These are phyloP conservation scores for Arthrinium phaeospermum DNA, from an alignment of 2,329 filamentous ascomycete species.

Conservation along the genomic window DNA sequence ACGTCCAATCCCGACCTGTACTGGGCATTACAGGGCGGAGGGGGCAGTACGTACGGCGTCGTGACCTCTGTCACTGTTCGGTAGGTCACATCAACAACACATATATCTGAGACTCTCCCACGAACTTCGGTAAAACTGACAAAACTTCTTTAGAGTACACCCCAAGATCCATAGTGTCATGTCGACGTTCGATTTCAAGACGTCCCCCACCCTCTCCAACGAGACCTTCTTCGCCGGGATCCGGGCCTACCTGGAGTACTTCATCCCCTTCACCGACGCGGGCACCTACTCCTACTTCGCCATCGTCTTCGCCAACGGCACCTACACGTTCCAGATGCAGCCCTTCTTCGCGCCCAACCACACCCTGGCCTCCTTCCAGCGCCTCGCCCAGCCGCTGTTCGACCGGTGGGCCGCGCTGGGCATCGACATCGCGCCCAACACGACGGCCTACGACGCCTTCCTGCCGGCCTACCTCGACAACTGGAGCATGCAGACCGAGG, in stretches of 20 bases:
- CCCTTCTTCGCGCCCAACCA: conserved; percentile 41
- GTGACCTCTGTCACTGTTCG: conserved; percentile 48
- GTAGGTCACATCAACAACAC: conserved; percentile 27
- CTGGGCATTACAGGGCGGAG: conserved; percentile 50
- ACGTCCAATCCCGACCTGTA: conserved; percentile 54
- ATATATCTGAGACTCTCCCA: neutral
- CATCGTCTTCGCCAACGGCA: conserved; percentile 28
- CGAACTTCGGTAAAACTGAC: neutral
- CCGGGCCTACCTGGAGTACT: conserved; percentile 37
- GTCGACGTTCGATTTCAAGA: conserved; percentile 33
- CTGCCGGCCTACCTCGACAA: conserved; percentile 44
- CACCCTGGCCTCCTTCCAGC: conserved; percentile 31
- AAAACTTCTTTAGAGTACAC: conserved; percentile 37
- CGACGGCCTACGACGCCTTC: conserved; percentile 42
- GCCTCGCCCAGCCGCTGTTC: conserved; percentile 40
- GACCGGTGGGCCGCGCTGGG: conserved; percentile 33
- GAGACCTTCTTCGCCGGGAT: conserved; percentile 40
- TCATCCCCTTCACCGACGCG: conserved; percentile 41
- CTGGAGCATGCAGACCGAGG: conserved; percentile 44
- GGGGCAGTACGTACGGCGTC: conserved; percentile 51
- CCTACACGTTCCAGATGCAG: conserved; percentile 35
- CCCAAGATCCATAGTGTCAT: conserved; percentile 41
- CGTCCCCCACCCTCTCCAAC: conserved; percentile 34
- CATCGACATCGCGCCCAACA: conserved; percentile 31
- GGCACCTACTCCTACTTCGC: conserved; percentile 42